Conservation (phyloP, 495 filamentous ascomycete genomes). For the Neurospora africana region DNA sequence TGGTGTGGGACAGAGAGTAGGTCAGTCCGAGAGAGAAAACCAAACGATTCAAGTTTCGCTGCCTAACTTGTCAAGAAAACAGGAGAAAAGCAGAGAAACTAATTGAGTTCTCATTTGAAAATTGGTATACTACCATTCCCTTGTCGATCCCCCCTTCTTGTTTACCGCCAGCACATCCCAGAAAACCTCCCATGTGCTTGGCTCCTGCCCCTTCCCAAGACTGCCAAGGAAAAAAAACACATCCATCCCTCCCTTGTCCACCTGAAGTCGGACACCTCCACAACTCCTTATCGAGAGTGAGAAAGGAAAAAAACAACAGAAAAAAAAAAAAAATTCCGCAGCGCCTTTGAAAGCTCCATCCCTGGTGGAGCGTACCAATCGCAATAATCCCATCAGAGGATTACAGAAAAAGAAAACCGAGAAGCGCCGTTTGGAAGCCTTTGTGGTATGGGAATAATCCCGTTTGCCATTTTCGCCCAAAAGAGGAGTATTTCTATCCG, state of each 20-base stretch:
- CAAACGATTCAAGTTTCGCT: background rate
- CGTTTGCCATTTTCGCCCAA: background rate
- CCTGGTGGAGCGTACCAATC: background rate
- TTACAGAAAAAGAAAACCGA: background rate
- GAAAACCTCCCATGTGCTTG: background rate
- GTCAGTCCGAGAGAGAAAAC: background rate
- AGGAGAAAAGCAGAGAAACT: background rate
- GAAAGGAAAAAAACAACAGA: background rate
- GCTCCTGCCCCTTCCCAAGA: background rate
- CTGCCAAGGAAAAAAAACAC: background rate
- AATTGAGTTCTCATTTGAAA: background rate
- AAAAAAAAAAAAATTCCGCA: background rate
- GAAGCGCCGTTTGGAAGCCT: background rate
- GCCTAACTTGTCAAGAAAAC: background rate
- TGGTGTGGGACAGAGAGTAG: background rate
- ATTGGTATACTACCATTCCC: background rate
- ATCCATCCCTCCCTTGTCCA: background rate
- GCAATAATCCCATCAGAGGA: background rate
- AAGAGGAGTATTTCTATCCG: background rate
- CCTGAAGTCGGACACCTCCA: background rate
- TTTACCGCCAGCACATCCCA: background rate
- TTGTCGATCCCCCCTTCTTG: background rate
- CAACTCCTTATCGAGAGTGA: background rate
- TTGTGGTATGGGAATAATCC: background rate
- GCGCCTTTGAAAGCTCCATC: background rate